These are phyloP conservation scores for Gossypium trilobum DNA, from an alignment of 441 rosid genomes.

Conservation along the genomic window DNA sequence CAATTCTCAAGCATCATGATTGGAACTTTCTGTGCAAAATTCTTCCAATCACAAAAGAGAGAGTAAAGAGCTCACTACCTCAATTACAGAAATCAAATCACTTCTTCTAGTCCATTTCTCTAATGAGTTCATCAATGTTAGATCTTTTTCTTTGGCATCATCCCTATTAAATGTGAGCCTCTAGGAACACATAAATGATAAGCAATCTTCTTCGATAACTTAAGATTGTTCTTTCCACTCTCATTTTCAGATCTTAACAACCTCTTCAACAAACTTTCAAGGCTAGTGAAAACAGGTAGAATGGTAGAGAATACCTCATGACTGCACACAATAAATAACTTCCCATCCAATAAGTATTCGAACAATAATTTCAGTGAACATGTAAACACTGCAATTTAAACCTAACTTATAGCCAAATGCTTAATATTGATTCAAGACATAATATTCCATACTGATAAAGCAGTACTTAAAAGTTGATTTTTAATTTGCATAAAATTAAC, in stretches of 20 bases:
- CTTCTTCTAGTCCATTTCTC: not conserved
- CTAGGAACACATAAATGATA: not conserved
- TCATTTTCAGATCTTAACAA: slow-evolving; percentile 3
- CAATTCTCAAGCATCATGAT: slow-evolving; percentile 5
- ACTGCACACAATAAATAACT: not conserved
- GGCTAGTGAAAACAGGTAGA: not conserved
- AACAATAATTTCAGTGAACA: not conserved
- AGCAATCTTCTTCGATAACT: not conserved
- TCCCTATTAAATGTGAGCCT: not conserved
- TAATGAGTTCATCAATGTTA: not conserved
- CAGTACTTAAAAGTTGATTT: not conserved
- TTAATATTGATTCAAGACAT: not conserved
- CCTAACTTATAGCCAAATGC: not conserved
- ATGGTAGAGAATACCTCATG: not conserved
- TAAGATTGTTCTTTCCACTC: not conserved
- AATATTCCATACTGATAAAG: not conserved
- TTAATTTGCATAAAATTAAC: not conserved
- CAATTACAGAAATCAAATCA: not conserved
- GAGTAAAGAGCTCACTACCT: not conserved
- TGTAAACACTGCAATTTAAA: not conserved
- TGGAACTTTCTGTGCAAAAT: not conserved
- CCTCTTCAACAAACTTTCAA: not conserved
- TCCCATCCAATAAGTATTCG: not conserved
- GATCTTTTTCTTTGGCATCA: not conserved
- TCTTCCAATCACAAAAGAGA: not conserved